Percentiles rank a stretch among this genome's conserved stretches.
Conservation (phyloP, 2,329 filamentous ascomycete species). For the Arthroderma uncinatum region DNA sequence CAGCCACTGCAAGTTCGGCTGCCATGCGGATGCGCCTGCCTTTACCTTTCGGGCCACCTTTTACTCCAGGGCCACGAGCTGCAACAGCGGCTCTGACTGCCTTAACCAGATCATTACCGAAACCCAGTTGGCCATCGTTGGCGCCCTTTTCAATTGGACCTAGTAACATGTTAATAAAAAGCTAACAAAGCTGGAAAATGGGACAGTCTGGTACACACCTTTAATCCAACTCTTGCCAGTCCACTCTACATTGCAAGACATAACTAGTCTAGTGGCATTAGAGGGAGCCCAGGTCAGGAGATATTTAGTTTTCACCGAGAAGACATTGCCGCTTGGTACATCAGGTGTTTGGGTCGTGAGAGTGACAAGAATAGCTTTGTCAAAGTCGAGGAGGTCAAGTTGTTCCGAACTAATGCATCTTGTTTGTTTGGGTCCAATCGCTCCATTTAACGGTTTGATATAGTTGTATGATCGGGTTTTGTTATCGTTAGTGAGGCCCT, state of each 20-base stretch:
- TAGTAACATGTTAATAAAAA: conserved; percentile 28
- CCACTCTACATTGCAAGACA: conserved; percentile 91
- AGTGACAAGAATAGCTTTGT: conserved; percentile 73
- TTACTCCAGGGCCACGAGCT: conserved; percentile 39
- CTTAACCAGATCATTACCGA: conserved; percentile 68
- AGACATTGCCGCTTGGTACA: conserved; percentile 86
- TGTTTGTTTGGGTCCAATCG: conserved; percentile 86
- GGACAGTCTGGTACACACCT: conserved; percentile 44
- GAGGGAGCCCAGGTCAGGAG: conserved; percentile 85
- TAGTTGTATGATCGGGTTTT: conserved; percentile 68
- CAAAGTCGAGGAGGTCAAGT: conserved; percentile 73
- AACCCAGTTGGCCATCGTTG: conserved; percentile 74
- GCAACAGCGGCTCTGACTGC: conserved; percentile 63
- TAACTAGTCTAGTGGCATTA: conserved; percentile 72
- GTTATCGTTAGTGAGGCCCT: conserved; percentile 63
- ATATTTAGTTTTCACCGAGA: conserved; percentile 85
- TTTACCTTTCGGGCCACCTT: conserved; percentile 44
- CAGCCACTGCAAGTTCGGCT: conserved; percentile 26
- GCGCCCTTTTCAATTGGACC: conserved; percentile 93
- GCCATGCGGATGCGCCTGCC: conserved; percentile 51
- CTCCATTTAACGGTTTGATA: conserved; percentile 74
- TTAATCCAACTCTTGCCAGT: conserved; percentile 96
- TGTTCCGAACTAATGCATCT: conserved; percentile 84
- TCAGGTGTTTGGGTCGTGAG: conserved; percentile 83
- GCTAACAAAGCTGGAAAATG: neutral